A percentile compares a stretch with the other conserved stretches of the same genome.
Conservation (phyloP, 2,329 filamentous ascomycete species). For the Scopulariopsis brevicaulis region DNA sequence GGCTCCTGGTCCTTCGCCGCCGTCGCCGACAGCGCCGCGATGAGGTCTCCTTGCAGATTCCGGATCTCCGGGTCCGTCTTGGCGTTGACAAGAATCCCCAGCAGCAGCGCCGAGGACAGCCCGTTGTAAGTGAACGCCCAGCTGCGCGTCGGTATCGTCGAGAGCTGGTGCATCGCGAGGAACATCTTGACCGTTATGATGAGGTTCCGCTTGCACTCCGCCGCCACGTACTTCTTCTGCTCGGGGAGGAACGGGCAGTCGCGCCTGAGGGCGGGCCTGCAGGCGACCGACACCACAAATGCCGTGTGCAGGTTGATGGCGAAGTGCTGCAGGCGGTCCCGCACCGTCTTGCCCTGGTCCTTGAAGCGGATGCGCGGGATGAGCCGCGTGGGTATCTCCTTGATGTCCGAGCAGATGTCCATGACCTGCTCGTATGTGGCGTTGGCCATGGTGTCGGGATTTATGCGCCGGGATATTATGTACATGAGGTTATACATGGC, state of each 20-base stretch:
- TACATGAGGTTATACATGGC: constrained; percentile 55
- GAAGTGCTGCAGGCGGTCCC: constrained; percentile 53
- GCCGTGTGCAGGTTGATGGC: constrained; percentile 54
- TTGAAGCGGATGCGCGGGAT: constrained; percentile 43
- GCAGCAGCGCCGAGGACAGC: constrained; percentile 51
- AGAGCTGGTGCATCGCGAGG: constrained; percentile 56
- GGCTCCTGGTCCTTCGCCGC: constrained; percentile 50
- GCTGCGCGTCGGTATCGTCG: constrained; percentile 53
- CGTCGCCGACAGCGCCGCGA: constrained; percentile 50
- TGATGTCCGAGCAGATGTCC: constrained; percentile 42
- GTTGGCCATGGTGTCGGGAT: constrained; percentile 38
- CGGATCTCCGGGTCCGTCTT: constrained; percentile 52
- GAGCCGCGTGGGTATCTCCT: constrained; percentile 36
- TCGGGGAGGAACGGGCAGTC: constrained; percentile 35
- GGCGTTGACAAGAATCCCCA: constrained; percentile 52
- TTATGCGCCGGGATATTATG: constrained; percentile 45
- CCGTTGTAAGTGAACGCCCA: constrained; percentile 61
- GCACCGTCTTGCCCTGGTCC: constrained; percentile 50
- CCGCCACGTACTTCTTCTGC: constrained; percentile 43
- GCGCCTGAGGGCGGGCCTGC: constrained; percentile 47
- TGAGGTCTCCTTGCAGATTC: constrained; percentile 52
- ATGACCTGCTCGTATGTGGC: constrained; percentile 43
- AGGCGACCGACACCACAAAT: constrained; percentile 54
- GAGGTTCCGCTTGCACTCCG: constrained; percentile 49
- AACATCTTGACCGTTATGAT: constrained; percentile 59